Base-by-base conservation (phyloP, 1,284 basidiomycete genomes). In the Ganoderma lucidum region DNA sequence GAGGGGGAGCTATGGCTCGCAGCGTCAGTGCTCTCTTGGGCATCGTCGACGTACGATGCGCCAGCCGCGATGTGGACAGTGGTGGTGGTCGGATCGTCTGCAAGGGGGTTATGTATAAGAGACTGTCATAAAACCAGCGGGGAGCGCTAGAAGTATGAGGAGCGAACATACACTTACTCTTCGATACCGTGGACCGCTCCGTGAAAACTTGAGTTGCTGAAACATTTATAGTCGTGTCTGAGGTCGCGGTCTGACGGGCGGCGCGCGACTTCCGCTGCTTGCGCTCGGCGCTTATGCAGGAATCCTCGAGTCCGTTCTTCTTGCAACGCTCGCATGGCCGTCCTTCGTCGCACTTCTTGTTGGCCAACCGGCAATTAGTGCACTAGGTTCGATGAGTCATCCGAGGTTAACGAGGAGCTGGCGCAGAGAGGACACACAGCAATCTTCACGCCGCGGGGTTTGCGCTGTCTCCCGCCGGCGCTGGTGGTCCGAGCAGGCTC, bases 291-390 rank as follows among this genome's bases (percentile, higher is more conserved):
- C 68, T 70, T 6, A 66, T 60, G 63, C 71, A 73, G 28, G 64
- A 63, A 32, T 64, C 59, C 6, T 12, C 65, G 41, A 69, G 59
- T 8, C 63, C 51, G 35, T 39, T 39, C 45, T 58, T 67, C 59
- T 67, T 32, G 65, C 71, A 73, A 15, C 71, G 69, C 37, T 30
- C 32, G 53, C 71, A 73, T 5, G 71, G 71, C 48, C 69, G 64
- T 6, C 61, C 71, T 30, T 73, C 69, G 69, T 73, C 71, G 63
- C 71, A 73, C 28, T 45, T 62, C 69, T 73, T 73, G 63, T 65
- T 67, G 19, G 65, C 67, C n/a, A 41, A 42, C 14, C 65, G 69
- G 37, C 71, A 73, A 53, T 73, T 68, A 19, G 71, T 73, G 58
- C 71, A 73, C 71, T 73, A 51, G 2, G 48, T 10, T 42, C 35